Evolutionary conservation across 805 yeast genomes (phyloP), one percentile per base, ranked within the genome.

Genomic region (Teunomyces atbi): DNA sequence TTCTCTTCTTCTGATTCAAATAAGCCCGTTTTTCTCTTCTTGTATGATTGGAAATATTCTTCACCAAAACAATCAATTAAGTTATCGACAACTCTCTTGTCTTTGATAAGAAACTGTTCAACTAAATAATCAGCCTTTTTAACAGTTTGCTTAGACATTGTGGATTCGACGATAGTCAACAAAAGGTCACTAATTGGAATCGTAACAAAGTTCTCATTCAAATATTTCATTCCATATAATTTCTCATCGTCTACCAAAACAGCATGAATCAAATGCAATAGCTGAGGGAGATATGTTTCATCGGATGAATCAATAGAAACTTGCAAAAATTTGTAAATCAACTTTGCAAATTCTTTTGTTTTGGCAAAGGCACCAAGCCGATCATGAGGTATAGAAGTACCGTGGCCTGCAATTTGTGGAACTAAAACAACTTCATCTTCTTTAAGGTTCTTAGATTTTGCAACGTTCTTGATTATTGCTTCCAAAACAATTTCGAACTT

Each of bases 261-360:
- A 5, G 87, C 91, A 65, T 86, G 89, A 2, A 84, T 52, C 42
- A 87, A 69, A 59, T 86, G 94, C 32, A 87, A 69, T n/a, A 83
- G 56, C 36, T 79, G 81, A 13, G 81, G 78, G 29, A 84, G 62
- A 54, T 71, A 83, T 0, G 78, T 67, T 45, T 83, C 85, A 44
- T 80, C 77, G 1, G 73, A 70, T 0, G 69, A 64, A 41, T 73
- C 74, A 18, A 83, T 64, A 0, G 86, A 73, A 33, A 71, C 71
- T 43, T 78, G 79, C 12, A 86, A 64, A n/a, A 81, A 60, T 54
- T 83, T 83, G 55, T 74, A 79, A 5, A 84, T 48, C 33, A 84
- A 63, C 53, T 81, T 82, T 0, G 81, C 82, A 62, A 84, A 82
- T 1, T 65, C 67, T 2, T 59, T 59, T 0, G 82, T 73, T 56